Base-by-base conservation (phyloP, 2,329 filamentous ascomycete species). In the Elsinoe necatrix region DNA sequence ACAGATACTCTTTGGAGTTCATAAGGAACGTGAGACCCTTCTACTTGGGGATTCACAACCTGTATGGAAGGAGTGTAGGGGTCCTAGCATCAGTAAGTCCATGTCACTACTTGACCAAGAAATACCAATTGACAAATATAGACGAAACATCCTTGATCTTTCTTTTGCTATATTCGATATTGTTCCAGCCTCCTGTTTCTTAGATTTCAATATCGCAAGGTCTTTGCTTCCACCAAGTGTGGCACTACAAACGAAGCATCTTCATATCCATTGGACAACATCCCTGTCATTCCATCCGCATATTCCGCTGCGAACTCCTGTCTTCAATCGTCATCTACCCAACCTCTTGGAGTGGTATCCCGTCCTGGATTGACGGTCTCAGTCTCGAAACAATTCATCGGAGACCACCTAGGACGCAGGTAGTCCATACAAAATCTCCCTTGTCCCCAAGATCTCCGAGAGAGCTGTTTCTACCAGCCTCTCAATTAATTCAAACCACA, bases 291-390 rank as follows among this genome's bases (percentile, higher is more conserved):
- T 39, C 48, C 29, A 52, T 31, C 48, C 34, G 48, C 48, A 52
- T 52, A 52, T 52, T 11, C 48, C 48, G 48, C 48, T 52, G 48
- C 48, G 48, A 52, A 52, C 48, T 52, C 48, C 48, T 52, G 48
- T 52, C 48, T 52, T 52, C 21, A 29, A 37, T 52, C 48, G 48
- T 39, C 48, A 52, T 52, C n/a, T 37, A 48, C 43, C 48, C 48
- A 52, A 18, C 48, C 31, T 39, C 31, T 25, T 25, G 48, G 48
- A 23, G 8, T 20, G 6, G 20, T 52, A 7, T 29, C 29, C 29
- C 21, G 34, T 52, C 48, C 48, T 52, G 48, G 29, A 37, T 52
- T 16, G 48, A 52, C 48, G 48, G 48, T 52, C 31, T 45, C 41
- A 25, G 41, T n/a, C 23, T 45, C 41, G 41, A 34, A 52, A 20